Evolutionary conservation across 495 filamentous ascomycete species (phyloP).

Genomic region (Entonaema liquescens): DNA sequence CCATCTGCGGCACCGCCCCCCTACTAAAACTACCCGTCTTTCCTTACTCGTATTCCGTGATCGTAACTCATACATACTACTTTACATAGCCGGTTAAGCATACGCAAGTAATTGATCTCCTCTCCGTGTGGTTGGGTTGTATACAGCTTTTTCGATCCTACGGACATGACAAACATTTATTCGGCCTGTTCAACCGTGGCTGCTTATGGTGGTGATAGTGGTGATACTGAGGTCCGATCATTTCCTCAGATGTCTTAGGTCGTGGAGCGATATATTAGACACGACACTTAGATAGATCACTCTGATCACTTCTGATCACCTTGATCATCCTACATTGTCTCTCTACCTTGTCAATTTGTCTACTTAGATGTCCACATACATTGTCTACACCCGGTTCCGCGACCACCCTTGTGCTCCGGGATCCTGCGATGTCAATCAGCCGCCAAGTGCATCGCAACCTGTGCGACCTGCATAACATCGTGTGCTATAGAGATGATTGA

Average conservation of each 20-base stretch:
- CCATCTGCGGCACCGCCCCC: conserved; percentile 1
- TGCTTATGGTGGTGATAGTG: conserved; percentile 24
- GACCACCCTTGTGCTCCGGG: conserved; percentile 4
- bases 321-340: no score
- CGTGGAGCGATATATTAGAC: conserved; percentile 35
- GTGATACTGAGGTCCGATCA: conserved; percentile 37
- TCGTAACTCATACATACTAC: conserved; percentile 31
- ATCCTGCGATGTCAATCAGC: conserved; percentile 34
- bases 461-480: conserved; percentile 27
- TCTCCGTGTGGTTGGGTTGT: conserved; percentile 37
- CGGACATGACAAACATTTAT: conserved; percentile 24
- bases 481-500: conserved; percentile 2
- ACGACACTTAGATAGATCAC: conserved; percentile 29
- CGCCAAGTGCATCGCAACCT: conserved; percentile 22
- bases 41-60: conserved; percentile 32
- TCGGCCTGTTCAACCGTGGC: conserved; percentile 19
- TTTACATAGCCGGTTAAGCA: conserved; percentile 10
- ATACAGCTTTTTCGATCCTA: conserved; percentile 12
- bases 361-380: neutral
- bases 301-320: neutral
- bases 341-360: conserved; percentile 9
- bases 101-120: conserved; percentile 27
- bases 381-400: conserved; percentile 27
- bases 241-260: conserved; percentile 22
- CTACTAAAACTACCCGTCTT: conserved; percentile 10